A percentile compares a stretch with the other conserved stretches of the same genome.
These are phyloP conservation scores for Globisporangium nunn DNA, from an alignment of 352 stramenopile genomes.

Conservation along the genomic window DNA sequence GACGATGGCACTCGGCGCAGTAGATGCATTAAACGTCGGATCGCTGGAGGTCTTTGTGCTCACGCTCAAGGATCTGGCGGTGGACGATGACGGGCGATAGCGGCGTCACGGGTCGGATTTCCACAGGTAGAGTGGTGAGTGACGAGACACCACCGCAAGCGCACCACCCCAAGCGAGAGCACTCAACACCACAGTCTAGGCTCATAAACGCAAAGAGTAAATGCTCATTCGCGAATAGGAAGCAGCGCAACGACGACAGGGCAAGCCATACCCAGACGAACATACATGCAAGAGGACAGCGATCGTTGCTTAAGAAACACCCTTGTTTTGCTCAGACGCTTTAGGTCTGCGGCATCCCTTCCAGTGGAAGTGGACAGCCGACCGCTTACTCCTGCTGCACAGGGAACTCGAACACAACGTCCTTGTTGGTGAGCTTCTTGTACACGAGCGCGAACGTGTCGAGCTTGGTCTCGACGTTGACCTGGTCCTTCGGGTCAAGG, in stretches of 20 bases:
- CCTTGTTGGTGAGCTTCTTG: slow-evolving; percentile 99
- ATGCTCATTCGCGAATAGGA: no score
- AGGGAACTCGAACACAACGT: slow-evolving; percentile 98
- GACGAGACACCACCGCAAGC: neutral
- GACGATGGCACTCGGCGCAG: slow-evolving; percentile 23
- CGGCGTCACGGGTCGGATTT: slow-evolving; percentile 1
- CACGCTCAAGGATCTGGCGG: slow-evolving; percentile 30
- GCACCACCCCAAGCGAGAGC: no score
- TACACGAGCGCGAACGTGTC: slow-evolving; percentile 99
- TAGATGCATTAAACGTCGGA: slow-evolving; percentile 28
- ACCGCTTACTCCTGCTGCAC: slow-evolving; percentile 77
- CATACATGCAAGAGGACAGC: neutral
- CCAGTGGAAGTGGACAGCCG: neutral
- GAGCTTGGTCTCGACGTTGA: slow-evolving; percentile 99
- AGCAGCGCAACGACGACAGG: no score
- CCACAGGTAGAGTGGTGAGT: neutral
- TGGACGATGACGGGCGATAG: slow-evolving; percentile 77
- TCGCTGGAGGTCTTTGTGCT: slow-evolving; percentile 35
- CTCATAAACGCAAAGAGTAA: no score
- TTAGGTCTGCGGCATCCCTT: neutral
- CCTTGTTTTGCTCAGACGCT: slow-evolving; percentile 37
- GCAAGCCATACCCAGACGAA: no score
- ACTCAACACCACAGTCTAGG: no score
- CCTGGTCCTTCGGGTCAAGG: slow-evolving; percentile 97
- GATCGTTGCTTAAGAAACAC: slow-evolving; percentile 5